Conservation (phyloP, 2,329 filamentous ascomycete species). For the Colletotrichum noveboracense region DNA sequence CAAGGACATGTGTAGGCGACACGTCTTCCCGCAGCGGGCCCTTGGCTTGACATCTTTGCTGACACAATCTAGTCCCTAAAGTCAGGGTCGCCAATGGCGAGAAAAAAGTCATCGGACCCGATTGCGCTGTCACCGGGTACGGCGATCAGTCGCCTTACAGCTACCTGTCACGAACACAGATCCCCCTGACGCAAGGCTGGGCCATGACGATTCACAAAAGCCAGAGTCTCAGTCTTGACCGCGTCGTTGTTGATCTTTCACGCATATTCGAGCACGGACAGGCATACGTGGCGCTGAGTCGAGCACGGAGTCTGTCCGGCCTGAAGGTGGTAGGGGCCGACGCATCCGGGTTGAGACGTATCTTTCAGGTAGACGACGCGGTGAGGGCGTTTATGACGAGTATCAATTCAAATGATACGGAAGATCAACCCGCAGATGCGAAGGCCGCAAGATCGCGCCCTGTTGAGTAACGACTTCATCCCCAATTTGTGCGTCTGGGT, state of each 20-base stretch:
- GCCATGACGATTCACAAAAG: too few species aligned
- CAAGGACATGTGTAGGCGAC: too few species aligned
- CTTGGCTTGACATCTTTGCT: too few species aligned
- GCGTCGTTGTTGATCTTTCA: not conserved
- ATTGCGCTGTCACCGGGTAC: constrained; percentile 53
- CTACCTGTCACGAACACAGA: constrained; percentile 22
- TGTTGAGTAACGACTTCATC: not conserved
- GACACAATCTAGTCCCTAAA: not conserved
- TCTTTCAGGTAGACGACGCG: not conserved
- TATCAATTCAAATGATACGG: not conserved
- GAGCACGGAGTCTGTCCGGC: not conserved
- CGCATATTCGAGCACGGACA: not conserved
- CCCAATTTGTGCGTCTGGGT: not conserved
- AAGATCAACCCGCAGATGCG: not conserved
- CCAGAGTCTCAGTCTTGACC: not conserved
- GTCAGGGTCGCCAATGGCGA: constrained; percentile 57
- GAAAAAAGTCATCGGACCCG: constrained; percentile 51
- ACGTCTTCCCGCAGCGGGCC: too few species aligned
- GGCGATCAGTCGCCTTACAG: constrained; percentile 51
- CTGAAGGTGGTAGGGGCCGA: not conserved
- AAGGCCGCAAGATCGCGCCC: too few species aligned
- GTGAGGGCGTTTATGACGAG: not conserved
- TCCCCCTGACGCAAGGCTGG: too few species aligned
- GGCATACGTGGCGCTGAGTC: not conserved
- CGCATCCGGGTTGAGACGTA: not conserved